Evolutionary conservation across 164 flowering plant species (phyloP), one percentile per base, ranked within the genome.

Genomic region (Sedum album): DNA sequence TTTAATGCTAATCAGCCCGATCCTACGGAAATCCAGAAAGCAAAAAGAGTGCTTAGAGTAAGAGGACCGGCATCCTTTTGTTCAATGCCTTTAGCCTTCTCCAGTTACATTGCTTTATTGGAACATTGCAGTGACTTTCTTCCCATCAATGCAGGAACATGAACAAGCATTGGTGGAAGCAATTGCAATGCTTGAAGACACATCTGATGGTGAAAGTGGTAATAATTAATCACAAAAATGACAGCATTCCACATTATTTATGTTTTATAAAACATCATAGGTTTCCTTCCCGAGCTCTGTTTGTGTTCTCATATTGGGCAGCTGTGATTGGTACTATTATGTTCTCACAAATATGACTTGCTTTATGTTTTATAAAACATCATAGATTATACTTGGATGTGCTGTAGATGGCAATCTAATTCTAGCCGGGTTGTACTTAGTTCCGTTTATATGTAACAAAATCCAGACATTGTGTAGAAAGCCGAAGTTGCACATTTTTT

Each of bases 31-130:
- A 75, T 85, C 38, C 86, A 82, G 81, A 84, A 82, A 70, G 92
- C 88, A 14, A 85, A 82, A 74, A 80, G 78, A 79, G 82, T 82
- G 72, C 77, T 87, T 33, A 85, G 76, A 76, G 92, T 87, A 74
- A 76, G 82, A 55, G n/a, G n/a, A n/a, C n/a, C n/a, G n/a, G 73
- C 23, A 7, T 36, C 28, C 31, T 6, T 55, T 23, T 23, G 18
- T 14, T 26, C 62, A 33, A 23, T 31, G 31, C 36, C 36, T 31
- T 31, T 66, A 17, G 55, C 39, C 53, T 67, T 46, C 7, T 35
- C 38, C 2, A 67, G 6, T 17, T 28, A 60, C 14, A 60, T 60
- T 35, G 39, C 20, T 9, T 57, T 57, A 33, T 57, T 28, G 33
- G 62, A 57, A 57, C 33, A 55, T 55, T 30, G 10, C 2, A 9